Conservation (phyloP, 2,329 filamentous ascomycete species). For the Chrysoporthe austroafricana region DNA sequence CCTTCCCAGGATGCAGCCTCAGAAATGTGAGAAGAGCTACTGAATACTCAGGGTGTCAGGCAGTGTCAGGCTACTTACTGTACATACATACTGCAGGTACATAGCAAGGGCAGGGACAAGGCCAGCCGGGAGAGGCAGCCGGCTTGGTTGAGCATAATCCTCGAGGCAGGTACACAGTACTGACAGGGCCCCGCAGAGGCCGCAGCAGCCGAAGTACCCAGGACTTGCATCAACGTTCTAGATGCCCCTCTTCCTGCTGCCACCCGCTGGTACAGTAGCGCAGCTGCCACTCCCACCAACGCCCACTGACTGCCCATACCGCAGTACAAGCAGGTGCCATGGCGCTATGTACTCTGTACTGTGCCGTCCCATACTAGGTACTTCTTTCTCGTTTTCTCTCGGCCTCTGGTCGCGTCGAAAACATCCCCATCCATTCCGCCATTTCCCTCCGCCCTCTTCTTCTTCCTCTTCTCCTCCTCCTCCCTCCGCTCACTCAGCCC, state of each 20-base stretch:
- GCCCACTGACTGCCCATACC: constrained; percentile 31
- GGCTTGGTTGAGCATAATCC: not conserved
- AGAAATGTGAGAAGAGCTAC: not conserved
- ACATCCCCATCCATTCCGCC: constrained; percentile 29
- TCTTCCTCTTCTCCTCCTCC: constrained; percentile 19
- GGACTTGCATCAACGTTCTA: not conserved
- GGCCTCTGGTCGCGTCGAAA: constrained; percentile 9
- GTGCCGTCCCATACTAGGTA: constrained; percentile 4
- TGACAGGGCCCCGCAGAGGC: not conserved
- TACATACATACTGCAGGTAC: not conserved
- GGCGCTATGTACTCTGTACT: too few relatives aligned
- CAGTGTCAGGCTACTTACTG: not conserved
- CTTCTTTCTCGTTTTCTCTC: constrained; percentile 29
- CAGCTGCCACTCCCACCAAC: constrained; percentile 25
- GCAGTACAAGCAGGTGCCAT: not conserved
- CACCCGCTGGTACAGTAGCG: not conserved
- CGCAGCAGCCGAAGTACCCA: not conserved
- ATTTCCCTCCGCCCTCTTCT: constrained; percentile 26
- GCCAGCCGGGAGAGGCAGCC: constrained; percentile 10
- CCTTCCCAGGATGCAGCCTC: not conserved
- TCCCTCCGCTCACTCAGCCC: constrained; percentile 21
- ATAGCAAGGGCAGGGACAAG: constrained; percentile 5
- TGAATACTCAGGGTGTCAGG: not conserved
- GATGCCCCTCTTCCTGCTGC: not conserved
- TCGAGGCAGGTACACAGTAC: not conserved